Base-by-base conservation (phyloP, 2,329 filamentous ascomycete genomes). In the Venturiaceae sp. region DNA sequence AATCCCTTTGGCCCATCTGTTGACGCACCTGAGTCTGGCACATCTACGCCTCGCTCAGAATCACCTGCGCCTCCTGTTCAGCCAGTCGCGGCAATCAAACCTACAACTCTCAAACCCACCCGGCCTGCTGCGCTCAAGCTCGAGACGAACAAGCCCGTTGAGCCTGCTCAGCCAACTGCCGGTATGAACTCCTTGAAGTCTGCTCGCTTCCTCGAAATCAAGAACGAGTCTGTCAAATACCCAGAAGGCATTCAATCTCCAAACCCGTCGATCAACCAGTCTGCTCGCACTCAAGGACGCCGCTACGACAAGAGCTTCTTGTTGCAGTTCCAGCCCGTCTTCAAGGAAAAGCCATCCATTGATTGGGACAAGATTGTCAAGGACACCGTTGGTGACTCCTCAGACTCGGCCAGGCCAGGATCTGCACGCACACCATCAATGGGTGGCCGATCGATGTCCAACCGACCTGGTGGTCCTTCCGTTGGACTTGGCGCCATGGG, bases 231-330 rank as follows among this genome's bases (percentile, higher is more conserved):
- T 16, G 80, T 90, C 62, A 82, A 87, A 41, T 99, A 99, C 71
- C 92, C 94, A 16, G 76, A 83, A 3, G 88, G 89, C 58, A 87
- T 97, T 70, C 83, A 81, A 61, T 96, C 92, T 28, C 94, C 94
- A 7, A 97, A 96, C 74, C 90, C 92, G 11, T 89, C 92, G 2
- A 77, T 96, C 63, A 99, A 97, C 72, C 87, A 90, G 30, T 80
- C 83, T 34, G 89, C 87, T 72, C 92, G 92, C 76, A 84, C 84
- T 62, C 87, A 85, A 72, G 86, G 84, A 44, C 95, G 95, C 78
- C 92, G 95, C 72, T 99, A 99, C 73, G 91, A 97, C 75, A 89
- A 92, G 67, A 86, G 87, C 66, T 99, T 99, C 79, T 78, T 99
- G 75, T 80, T 99, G 32, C 94, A 99, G 70, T 99, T 99, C 80